Evolutionary conservation across 1,284 basidiomycete species (phyloP), one percentile per base, ranked within the genome.

Genomic region (Heterobasidion parviporum): DNA sequence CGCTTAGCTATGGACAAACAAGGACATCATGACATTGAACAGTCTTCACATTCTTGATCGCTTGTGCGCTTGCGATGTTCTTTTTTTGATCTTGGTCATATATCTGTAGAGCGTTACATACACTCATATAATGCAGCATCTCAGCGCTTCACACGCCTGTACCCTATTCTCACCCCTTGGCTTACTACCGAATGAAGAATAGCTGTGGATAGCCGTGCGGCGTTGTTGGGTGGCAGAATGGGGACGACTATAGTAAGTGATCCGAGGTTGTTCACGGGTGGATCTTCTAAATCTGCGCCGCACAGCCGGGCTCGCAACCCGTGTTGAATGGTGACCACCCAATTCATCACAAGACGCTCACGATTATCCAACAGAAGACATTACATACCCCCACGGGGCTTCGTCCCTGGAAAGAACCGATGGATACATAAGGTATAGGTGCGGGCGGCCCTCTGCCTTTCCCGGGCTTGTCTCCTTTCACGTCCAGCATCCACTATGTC

Each of bases 1-100:
- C 72, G 85, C 53, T 60, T 87, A 1, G 70, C 59, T 51, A 64
- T 57, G n/a, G 71, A 68, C 35, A 59, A 62, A 56, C 41, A 53
- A 8, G 48, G 43, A 54, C 54, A 47, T 14, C 35, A 36, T 6
- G 60, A 62, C 50, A 58, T 46, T n/a, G 61, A 61, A 52, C 57
- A 53, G 52, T 41, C 14, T 20, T 26, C 45, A 3, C 18, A 5
- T 34, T 38, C 6, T 14, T 36, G 15, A 34, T 26, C 4, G 1
- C 26, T 26, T 26, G 26, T 5, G 26, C 26, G 26, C 26, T 26
- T 26, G 5, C 26, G 26, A 26, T 26, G 26, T 5, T 26, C 26
- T 26, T 26, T 26, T 26, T 26, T 26, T 26, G 26, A 26, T 26
- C 26, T 26, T 4, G 26, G 26, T 26, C 26, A 26, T 26, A 26